Base-by-base conservation (phyloP, 2,329 filamentous ascomycete species). In the Tolypocladium pustulatum region DNA sequence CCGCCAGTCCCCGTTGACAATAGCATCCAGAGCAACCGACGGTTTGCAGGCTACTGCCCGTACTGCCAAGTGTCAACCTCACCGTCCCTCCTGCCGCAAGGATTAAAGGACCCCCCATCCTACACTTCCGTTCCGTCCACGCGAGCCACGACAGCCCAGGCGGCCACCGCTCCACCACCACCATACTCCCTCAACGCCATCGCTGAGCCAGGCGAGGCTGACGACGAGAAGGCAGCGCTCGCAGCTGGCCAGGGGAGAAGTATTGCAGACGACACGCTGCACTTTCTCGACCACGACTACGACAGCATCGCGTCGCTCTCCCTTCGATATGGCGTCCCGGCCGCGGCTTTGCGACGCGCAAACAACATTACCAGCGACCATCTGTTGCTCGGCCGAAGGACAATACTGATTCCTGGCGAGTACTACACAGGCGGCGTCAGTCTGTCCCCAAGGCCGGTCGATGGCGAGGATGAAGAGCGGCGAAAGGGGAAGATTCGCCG, bases 301-400 rank as follows among this genome's bases (percentile, higher is more conserved):
- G 90, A 94, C 68, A 86, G 81, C 12, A 74, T 93, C 63, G 65
- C 77, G 25, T 88, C 87, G 1, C 75, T 94, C 20, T 87, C 88
- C 0, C 76, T 94, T 8, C 81, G 84, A 30, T 94, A 94, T 68
- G 77, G 78, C 54, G 85, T 93, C 1, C 87, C 89, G 1, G 76
- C 82, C 22, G 66, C 78, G 10, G 81, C 78, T 2, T 75, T 94
- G 20, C 80, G 88, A 52, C 79, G 76, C 57, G 79, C 81, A 60
- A 94, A 94, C 73, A 84, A 84, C 59, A 76, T 94, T 40, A 85
- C 82, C 58, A 82, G 84, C 37, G 88, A 93, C 70, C 83, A 90
- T 68, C 76, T 93, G 4, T 73, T 94, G 2, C 76, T 81, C 17
- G 90, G 83, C 1, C 81, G 90, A 38, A 81, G 83, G 62, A 89